Conservation (phyloP, 305 asterid species). For the Nicotiana rustica region DNA sequence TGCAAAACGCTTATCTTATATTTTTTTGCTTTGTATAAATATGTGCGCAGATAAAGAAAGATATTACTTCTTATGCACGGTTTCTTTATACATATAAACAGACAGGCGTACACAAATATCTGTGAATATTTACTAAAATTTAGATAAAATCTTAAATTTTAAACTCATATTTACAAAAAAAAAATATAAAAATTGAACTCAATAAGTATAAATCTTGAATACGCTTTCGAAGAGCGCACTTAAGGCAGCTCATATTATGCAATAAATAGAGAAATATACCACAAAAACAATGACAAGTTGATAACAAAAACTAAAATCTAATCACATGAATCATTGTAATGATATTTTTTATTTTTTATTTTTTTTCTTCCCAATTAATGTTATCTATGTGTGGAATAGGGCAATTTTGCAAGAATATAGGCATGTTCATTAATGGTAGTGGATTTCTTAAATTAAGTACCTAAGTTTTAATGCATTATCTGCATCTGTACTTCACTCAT, state of each 20-base stretch:
- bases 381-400: slow-evolving; percentile 1
- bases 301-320: not conserved
- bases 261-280: not conserved
- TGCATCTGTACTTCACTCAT: slow-evolving; percentile 29
- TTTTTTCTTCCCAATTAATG: not conserved
- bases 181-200: not conserved
- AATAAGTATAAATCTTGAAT: not conserved
- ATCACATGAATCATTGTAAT: slow-evolving; percentile 30
- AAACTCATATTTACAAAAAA: not conserved
- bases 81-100: too few relatives aligned
- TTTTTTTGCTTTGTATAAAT: too few relatives aligned
- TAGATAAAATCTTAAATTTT: not conserved
- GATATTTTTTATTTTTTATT: not conserved
- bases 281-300: not conserved
- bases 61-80: too few relatives aligned
- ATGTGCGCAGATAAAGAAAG: too few relatives aligned
- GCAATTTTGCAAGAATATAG: slow-evolving; percentile 16
- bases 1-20: too few relatives aligned
- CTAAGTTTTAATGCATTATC: not conserved
- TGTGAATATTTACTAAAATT: not conserved
- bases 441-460: not conserved
- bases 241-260: not conserved
- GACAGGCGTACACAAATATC: too few relatives aligned
- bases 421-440: slow-evolving; percentile 33
- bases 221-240: not conserved